Evolutionary conservation across 1,284 basidiomycete species (phyloP).

Genomic region (Trametes hirsuta): DNA sequence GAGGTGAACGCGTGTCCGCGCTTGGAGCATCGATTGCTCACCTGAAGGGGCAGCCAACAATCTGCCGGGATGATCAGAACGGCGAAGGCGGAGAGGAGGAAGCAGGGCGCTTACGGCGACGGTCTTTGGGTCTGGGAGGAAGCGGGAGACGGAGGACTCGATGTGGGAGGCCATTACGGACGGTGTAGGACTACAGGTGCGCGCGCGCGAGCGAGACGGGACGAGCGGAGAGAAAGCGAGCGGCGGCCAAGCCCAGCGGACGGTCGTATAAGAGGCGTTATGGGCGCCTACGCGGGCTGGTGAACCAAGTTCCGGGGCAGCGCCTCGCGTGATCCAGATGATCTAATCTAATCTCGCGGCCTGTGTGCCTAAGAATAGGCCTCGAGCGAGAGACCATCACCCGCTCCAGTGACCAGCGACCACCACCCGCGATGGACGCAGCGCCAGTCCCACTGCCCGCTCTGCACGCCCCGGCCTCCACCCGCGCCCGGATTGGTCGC

Average conservation of each 20-base stretch:
- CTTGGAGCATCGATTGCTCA: conserved; percentile 33
- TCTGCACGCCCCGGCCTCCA: conserved; percentile 12
- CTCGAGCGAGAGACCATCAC: background rate
- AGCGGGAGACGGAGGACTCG: conserved; percentile 41
- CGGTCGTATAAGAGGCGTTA: conserved; percentile 16
- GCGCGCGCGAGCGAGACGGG: background rate
- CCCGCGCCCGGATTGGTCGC: conserved; percentile 1
- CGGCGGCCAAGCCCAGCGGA: conserved; percentile 3
- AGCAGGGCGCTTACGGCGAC: conserved; percentile 53
- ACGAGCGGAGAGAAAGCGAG: conserved; percentile 1
- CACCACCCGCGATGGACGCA: background rate
- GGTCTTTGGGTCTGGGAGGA: conserved; percentile 70
- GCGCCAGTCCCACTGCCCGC: background rate
- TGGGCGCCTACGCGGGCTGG: conserved; percentile 15
- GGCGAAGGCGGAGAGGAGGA: background rate
- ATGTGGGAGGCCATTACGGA: conserved; percentile 21
- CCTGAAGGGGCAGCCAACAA: conserved; percentile 80
- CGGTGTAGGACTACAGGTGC: background rate
- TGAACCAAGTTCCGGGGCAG: conserved; percentile 17
- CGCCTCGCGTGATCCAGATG: background rate
- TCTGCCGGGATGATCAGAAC: conserved; percentile 42
- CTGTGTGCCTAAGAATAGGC: conserved; percentile 14
- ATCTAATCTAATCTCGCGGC: conserved; percentile 24
- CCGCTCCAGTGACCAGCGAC: background rate
- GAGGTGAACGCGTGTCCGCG: conserved; percentile 2